Conservation (phyloP, 805 yeast genomes). For the Candida quercuum region DNA sequence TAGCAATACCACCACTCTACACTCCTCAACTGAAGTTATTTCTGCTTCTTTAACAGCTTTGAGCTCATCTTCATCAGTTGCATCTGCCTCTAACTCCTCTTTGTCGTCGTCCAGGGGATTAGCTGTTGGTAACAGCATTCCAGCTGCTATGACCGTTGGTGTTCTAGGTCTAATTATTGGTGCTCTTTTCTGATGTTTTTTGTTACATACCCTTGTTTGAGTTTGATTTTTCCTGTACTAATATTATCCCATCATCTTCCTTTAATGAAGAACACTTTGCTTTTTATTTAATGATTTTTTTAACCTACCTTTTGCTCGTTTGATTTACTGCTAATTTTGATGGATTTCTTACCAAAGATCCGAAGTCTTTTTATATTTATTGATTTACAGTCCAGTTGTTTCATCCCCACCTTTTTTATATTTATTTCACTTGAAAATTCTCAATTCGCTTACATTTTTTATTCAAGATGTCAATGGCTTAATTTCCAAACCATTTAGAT, state of each 20-base stretch:
- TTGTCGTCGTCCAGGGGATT: conserved; percentile 29
- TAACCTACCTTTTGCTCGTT: background rate
- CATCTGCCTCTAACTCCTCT: conserved; percentile 19
- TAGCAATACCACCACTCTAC: conserved; percentile 12
- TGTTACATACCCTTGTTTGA: background rate
- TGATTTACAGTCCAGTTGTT: no score
- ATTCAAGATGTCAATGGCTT: no score
- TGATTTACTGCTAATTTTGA: no score
- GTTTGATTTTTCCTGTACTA: background rate
- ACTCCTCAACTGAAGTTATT: conserved; percentile 19
- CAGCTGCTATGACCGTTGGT: conserved; percentile 24
- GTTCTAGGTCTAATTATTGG: conserved; percentile 24
- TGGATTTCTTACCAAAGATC: no score
- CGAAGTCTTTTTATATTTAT: no score
- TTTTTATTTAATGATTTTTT: background rate
- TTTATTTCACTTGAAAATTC: no score
- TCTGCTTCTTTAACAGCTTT: conserved; percentile 18
- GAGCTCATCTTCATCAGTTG: conserved; percentile 15
- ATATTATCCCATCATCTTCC: no score
- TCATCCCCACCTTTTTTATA: no score
- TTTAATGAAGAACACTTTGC: background rate
- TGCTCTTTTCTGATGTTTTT: conserved; percentile 17
- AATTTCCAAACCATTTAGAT: no score
- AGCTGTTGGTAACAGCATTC: conserved; percentile 21
- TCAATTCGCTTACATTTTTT: no score